Conservation (phyloP, 768 basidiomycete species). For the Agaricus subrufescens region DNA sequence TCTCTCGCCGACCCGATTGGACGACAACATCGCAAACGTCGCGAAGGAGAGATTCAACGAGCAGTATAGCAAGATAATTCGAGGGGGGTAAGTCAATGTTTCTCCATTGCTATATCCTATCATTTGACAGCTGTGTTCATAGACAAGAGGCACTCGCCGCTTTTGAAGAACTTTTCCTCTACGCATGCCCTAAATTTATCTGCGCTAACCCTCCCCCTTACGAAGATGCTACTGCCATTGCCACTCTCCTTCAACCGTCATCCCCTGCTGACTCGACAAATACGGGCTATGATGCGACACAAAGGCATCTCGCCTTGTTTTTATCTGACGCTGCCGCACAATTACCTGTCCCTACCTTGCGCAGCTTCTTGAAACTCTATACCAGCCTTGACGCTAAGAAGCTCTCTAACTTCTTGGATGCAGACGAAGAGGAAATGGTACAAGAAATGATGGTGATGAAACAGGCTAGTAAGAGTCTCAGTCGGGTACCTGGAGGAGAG, state of each 20-base stretch:
- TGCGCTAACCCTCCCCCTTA: conserved; percentile 92
- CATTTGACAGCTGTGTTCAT: conserved; percentile 7
- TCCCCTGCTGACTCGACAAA: conserved; percentile 29
- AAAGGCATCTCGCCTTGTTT: conserved; percentile 83
- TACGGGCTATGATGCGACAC: conserved; percentile 62
- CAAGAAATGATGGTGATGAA: conserved; percentile 98
- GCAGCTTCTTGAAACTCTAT: conserved; percentile 93
- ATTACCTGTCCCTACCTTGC: conserved; percentile 74
- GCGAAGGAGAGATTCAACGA: conserved; percentile 95
- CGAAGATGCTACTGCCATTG: conserved; percentile 66
- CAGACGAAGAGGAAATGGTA: conserved; percentile 90
- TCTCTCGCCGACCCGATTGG: conserved; percentile 86
- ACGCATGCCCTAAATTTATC: conserved; percentile 97
- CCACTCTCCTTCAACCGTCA: conserved; percentile 38
- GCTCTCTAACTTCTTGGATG: conserved; percentile 86
- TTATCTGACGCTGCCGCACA: conserved; percentile 75
- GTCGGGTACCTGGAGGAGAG: conserved; percentile 54
- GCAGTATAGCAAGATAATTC: conserved; percentile 79
- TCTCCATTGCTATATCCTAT: neutral
- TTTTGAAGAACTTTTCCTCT: conserved; percentile 90
- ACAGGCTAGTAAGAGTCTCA: conserved; percentile 74
- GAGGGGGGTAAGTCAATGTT: conserved; percentile 50
- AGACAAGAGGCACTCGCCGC: conserved; percentile 72
- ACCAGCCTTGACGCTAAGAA: conserved; percentile 90
- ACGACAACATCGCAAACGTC: conserved; percentile 91